Evolutionary conservation across 139 green algal genomes (phyloP), one percentile per base, ranked within the genome.

Genomic region (Medakamo hakoo): DNA sequence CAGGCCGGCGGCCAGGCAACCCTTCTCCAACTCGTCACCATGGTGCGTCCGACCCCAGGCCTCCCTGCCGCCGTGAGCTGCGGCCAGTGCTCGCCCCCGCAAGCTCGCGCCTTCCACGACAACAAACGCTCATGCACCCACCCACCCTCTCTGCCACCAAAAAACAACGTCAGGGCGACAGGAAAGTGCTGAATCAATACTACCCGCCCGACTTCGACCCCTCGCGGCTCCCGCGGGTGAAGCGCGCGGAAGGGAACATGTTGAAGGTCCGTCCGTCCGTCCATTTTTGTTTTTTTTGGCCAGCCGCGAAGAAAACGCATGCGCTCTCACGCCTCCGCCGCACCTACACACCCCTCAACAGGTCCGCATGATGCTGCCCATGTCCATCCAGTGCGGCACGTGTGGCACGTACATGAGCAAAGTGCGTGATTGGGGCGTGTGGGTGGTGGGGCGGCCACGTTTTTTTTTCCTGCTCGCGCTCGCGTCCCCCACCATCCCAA

Each of bases 331-430:
- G 5, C n/a, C n/a, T 18, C 61, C 26, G 4, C 21, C 18, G 40
- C 23, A 4, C 22, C 32, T 58, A 24, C 62, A 21, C 32, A 29
- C 24, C 48, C 0, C 26, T 5, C 32, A 25, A 1, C 71, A 83
- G 71, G 78, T 94, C 48, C 78, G 89, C 70, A 96, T 96, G 88
- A 97, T 97, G 91, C 73, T 96, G 56, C 90, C 92, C 60, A 96
- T 98, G 86, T 93, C 78, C 58, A 80, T 99, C 24, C 78, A 84
- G 4, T 98, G 92, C 82, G 87, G 81, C 59, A 97, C 88, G 24
- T 99, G 93, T 68, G 92, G 93, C 49, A 90, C 79, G 30, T 99
- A 91, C 78, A 97, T 97, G 81, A 96, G 94, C 89, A 96, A 97
- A 65, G 71, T 32, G 40, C 58, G 61, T 28, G 30, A 20, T 18